Evolutionary conservation across 257 asterid species (phyloP).

Genomic region (Solanum megistacrolobum): DNA sequence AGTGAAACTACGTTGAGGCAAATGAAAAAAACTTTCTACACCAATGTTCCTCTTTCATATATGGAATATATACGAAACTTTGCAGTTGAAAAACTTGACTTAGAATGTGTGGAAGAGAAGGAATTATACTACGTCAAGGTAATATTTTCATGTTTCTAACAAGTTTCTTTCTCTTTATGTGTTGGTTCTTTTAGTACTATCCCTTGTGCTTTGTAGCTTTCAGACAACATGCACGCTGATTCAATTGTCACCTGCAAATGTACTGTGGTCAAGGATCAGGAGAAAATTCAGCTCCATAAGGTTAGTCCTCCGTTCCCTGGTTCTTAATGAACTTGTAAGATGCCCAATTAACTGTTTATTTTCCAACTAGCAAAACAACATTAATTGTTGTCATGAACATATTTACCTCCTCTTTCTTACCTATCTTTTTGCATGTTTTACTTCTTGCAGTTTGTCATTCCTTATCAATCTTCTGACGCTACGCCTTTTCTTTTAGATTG

Average conservation of each 20-base stretch:
- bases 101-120: slow-evolving; percentile 18
- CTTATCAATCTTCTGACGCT: neutral
- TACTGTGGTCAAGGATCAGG: slow-evolving; percentile 7
- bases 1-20: slow-evolving; percentile 14
- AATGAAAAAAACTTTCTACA: slow-evolving; percentile 24
- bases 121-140: slow-evolving; percentile 34
- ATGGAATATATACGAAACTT: slow-evolving; percentile 20
- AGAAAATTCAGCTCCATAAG: slow-evolving; percentile 32
- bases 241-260: slow-evolving; percentile 42
- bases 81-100: slow-evolving; percentile 17
- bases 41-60: slow-evolving; percentile 24
- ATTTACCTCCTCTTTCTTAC: neutral
- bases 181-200: neutral
- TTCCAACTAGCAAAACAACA: neutral
- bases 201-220: slow-evolving; percentile 17
- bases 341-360: neutral
- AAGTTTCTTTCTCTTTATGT: neutral
- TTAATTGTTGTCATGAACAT: neutral
- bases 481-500: slow-evolving; percentile 12
- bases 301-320: slow-evolving; percentile 8
- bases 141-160: neutral
- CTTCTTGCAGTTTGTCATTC: neutral
- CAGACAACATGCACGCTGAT: slow-evolving; percentile 26
- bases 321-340: neutral
- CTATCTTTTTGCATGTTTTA: neutral